Conservation (phyloP, 2,329 filamentous ascomycete species). For the Pseudogymnoascus sp. region DNA sequence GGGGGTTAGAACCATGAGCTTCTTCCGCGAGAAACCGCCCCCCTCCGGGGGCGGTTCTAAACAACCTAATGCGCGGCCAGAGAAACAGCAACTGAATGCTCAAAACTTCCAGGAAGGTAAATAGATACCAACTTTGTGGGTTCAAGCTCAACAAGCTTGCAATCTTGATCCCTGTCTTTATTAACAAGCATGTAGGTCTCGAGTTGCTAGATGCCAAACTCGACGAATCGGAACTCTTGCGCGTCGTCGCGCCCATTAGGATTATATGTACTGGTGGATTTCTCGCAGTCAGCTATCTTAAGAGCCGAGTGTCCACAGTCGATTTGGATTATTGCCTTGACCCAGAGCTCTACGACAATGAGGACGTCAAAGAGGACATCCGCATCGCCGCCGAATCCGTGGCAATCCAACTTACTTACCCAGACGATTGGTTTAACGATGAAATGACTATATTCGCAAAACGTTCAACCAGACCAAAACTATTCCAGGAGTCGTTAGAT, state of each 20-base stretch:
- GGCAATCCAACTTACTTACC: slow-evolving; percentile 11
- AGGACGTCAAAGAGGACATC: slow-evolving; percentile 10
- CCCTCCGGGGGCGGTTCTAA: no score
- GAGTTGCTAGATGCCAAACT: neutral
- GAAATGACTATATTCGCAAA: slow-evolving; percentile 11
- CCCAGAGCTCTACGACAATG: slow-evolving; percentile 10
- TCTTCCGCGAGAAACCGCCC: no score
- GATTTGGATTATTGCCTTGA: slow-evolving; percentile 20
- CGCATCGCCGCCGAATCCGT: neutral
- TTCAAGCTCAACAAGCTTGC: no score
- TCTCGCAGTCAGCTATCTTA: slow-evolving; percentile 15
- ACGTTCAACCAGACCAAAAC: neutral
- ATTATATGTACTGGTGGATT: slow-evolving; percentile 18
- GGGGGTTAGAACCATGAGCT: neutral
- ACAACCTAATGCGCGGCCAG: no score
- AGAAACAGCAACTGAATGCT: no score
- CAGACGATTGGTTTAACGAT: slow-evolving; percentile 20
- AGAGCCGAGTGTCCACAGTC: slow-evolving; percentile 14
- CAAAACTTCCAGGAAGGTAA: no score
- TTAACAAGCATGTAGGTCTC: neutral
- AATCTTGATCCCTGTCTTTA: neutral
- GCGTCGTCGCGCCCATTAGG: slow-evolving; percentile 14
- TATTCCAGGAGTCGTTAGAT: slow-evolving; percentile 14
- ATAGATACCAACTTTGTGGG: no score
- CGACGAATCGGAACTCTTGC: neutral